Conservation (phyloP, 768 basidiomycete genomes). For the Suillus subaureus region DNA sequence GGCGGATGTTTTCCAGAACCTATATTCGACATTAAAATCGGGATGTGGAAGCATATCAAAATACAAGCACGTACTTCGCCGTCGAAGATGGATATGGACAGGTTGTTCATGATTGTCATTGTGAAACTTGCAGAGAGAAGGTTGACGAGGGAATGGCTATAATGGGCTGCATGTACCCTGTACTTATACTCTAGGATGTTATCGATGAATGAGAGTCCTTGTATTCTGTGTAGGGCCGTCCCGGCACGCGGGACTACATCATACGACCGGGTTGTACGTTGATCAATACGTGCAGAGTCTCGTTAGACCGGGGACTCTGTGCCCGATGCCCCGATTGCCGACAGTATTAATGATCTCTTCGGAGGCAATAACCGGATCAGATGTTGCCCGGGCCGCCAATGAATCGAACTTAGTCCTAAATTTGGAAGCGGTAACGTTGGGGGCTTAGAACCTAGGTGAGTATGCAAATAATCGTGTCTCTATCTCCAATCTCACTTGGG, state of each 20-base stretch:
- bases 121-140: neutral
- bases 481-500: neutral
- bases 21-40: neutral
- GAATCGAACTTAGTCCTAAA: too few species aligned
- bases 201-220: neutral
- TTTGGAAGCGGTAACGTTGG: neutral
- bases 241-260: neutral
- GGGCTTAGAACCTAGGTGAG: neutral
- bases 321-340: neutral
- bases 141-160: neutral
- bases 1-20: neutral
- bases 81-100: neutral
- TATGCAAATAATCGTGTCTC: neutral
- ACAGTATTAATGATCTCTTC: neutral
- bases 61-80: neutral
- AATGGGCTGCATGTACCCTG: neutral
- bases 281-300: too few species aligned
- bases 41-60: neutral
- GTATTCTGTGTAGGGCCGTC: neutral
- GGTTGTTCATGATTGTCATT: neutral
- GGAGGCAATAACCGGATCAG: neutral
- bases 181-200: neutral
- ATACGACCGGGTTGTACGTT: neutral
- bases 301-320: neutral
- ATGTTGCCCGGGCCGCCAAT: neutral